phyloP scores from a whole-genome alignment of 1,284 basidiomycete genomes.

The Trichosporon sp. region DNA sequence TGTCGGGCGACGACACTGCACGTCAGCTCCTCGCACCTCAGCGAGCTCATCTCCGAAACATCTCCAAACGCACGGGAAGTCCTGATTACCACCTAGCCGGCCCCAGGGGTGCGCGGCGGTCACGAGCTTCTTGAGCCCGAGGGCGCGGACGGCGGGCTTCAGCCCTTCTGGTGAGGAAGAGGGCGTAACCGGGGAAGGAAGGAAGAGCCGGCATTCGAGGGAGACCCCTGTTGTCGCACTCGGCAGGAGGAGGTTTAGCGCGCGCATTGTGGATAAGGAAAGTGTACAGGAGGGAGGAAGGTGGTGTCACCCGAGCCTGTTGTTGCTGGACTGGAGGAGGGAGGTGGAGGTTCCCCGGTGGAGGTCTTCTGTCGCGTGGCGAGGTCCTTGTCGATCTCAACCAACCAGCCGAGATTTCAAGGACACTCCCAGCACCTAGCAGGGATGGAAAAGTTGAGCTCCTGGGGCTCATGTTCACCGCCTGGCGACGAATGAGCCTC shows the following conservation, averaged over 20 bases:
- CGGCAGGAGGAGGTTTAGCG: conserved; percentile 43
- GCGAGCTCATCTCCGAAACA: background rate
- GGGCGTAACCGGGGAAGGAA: conserved; percentile 27
- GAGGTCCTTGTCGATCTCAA: background rate
- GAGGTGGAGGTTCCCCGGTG: background rate
- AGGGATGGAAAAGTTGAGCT: too few relatives aligned
- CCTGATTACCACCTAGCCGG: conserved; percentile 48
- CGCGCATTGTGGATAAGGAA: background rate
- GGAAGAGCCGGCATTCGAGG: conserved; percentile 48
- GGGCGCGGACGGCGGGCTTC: background rate
- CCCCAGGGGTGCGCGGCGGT: conserved; percentile 50
- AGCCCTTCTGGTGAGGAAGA: background rate
- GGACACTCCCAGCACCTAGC: too few relatives aligned
- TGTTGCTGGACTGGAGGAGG: background rate
- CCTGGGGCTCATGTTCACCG: background rate
- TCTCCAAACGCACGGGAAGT: conserved; percentile 45
- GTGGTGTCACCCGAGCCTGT: background rate
- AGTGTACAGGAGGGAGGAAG: background rate
- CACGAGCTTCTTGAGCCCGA: conserved; percentile 37
- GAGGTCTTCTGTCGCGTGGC: background rate
- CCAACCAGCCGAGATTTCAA: background rate
- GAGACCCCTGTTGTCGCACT: conserved; percentile 32
- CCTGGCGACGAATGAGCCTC: background rate
- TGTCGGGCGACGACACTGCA: conserved; percentile 41
- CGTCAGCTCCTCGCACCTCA: background rate